phyloP scores from a whole-genome alignment of 345 rosid genomes.

The Rhizophora apiculata region DNA sequence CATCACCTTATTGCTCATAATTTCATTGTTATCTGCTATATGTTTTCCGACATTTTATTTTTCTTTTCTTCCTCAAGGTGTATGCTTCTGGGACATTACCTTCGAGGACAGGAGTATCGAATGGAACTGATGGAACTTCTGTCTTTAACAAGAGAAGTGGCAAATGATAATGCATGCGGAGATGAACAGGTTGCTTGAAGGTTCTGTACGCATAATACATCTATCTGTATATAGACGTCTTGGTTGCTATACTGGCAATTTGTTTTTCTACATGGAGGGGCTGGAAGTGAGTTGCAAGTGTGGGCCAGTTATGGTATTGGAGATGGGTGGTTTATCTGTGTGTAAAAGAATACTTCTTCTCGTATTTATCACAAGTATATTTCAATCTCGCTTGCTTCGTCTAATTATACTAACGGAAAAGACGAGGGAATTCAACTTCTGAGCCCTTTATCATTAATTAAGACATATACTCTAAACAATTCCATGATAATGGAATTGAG shows the following conservation, averaged over 20 bases:
- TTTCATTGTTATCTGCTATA: background rate
- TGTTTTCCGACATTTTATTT: background rate
- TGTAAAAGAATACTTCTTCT: constrained; percentile 20
- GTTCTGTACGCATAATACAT: constrained; percentile 15
- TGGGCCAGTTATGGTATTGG: constrained; percentile 5
- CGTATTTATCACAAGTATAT: background rate
- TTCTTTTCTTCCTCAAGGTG: constrained; percentile 49
- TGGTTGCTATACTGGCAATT: constrained; percentile 1
- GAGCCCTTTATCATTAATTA: too few species aligned
- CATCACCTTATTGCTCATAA: background rate
- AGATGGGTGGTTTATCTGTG: constrained; percentile 19
- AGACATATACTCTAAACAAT: too few species aligned
- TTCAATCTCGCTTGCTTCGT: background rate
- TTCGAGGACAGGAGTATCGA: constrained; percentile 84
- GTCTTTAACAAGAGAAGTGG: constrained; percentile 44
- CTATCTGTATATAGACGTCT: constrained; percentile 24
- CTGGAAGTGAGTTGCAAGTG: constrained; percentile 13
- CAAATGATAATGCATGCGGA: constrained; percentile 40
- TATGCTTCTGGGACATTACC: constrained; percentile 88
- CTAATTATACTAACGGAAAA: background rate
- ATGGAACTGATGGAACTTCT: constrained; percentile 77
- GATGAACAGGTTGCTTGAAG: constrained; percentile 36
- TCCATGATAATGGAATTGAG: too few species aligned
- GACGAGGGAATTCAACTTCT: too few species aligned
- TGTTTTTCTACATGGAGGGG: constrained; percentile 22